These are phyloP conservation scores for Ophiostoma ips DNA, from an alignment of 2,329 filamentous ascomycete species.

Conservation along the genomic window DNA sequence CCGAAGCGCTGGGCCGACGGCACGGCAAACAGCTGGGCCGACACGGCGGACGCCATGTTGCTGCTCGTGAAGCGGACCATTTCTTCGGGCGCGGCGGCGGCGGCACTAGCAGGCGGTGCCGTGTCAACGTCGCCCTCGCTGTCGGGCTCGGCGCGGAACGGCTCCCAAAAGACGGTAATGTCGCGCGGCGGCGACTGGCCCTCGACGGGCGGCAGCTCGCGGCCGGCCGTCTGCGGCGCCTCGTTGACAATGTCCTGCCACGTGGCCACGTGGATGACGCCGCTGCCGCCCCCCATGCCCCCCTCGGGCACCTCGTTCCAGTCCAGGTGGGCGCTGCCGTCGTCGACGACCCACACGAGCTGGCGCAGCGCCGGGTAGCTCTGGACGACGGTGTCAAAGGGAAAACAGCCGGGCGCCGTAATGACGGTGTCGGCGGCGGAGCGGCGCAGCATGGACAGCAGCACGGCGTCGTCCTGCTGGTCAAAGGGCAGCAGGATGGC, in stretches of 20 bases:
- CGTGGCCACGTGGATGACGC: slow-evolving; percentile 76
- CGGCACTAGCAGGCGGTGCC: not conserved
- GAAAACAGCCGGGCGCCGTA: slow-evolving; percentile 73
- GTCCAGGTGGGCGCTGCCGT: slow-evolving; percentile 82
- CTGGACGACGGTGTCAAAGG: slow-evolving; percentile 58
- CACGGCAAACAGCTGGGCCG: slow-evolving; percentile 61
- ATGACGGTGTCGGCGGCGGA: slow-evolving; percentile 70
- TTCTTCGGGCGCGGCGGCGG: slow-evolving; percentile 37
- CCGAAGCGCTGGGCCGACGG: slow-evolving; percentile 61
- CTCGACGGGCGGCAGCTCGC: slow-evolving; percentile 50
- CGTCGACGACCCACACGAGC: slow-evolving; percentile 84
- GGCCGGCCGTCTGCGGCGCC: slow-evolving; percentile 39
- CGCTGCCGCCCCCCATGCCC: slow-evolving; percentile 55
- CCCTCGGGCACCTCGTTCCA: slow-evolving; percentile 82
- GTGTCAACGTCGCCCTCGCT: not conserved
- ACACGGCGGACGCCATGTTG: slow-evolving; percentile 80
- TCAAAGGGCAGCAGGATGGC: slow-evolving; percentile 79
- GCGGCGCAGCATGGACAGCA: slow-evolving; percentile 53
- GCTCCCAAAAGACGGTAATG: slow-evolving; percentile 53
- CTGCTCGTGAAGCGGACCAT: slow-evolving; percentile 69
- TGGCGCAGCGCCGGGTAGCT: slow-evolving; percentile 54
- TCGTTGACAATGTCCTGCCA: slow-evolving; percentile 85
- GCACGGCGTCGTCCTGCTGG: slow-evolving; percentile 50
- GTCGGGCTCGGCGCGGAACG: slow-evolving; percentile 15
- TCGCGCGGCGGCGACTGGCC: slow-evolving; percentile 39